Evolutionary conservation across 2,329 filamentous ascomycete species (phyloP).

Genomic region (Ascochyta clinopodiicola): DNA sequence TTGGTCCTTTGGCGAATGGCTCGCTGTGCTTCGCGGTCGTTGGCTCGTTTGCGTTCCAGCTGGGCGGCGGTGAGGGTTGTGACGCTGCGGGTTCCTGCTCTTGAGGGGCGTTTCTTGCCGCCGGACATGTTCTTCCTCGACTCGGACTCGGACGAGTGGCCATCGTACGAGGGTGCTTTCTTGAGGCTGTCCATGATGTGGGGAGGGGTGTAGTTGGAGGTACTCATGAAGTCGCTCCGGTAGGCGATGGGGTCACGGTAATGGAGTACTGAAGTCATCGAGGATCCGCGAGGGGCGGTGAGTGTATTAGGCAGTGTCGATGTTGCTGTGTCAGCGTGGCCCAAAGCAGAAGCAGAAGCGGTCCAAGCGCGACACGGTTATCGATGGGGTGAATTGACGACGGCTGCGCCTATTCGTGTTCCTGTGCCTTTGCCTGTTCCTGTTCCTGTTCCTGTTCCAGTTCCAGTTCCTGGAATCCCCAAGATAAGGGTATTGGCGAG

Average conservation of each 20-base stretch:
- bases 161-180: constrained; percentile 47
- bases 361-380: constrained; percentile 36
- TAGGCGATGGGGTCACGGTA: constrained; percentile 49
- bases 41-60: constrained; percentile 65
- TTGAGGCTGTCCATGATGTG: constrained; percentile 48
- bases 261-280: constrained; percentile 51
- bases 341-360: constrained; percentile 12
- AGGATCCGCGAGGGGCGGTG: constrained; percentile 46
- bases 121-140: constrained; percentile 46
- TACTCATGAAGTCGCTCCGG: constrained; percentile 49
- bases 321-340: constrained; percentile 44
- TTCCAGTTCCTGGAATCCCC: constrained; percentile 24
- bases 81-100: constrained; percentile 64
- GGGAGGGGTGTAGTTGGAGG: constrained; percentile 41
- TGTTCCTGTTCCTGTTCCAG: too few relatives aligned
- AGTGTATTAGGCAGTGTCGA: constrained; percentile 37
- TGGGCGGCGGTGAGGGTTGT: constrained; percentile 64
- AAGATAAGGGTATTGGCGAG: constrained; percentile 31
- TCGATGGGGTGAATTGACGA: constrained; percentile 31
- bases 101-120: constrained; percentile 57
- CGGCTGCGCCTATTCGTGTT: constrained; percentile 4
- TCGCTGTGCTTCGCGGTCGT: constrained; percentile 66
- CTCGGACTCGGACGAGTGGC: constrained; percentile 49
- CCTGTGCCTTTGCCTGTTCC: too few relatives aligned
- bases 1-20: constrained; percentile 66